A percentile compares a stretch with the other conserved stretches of the same genome.
Conservation (phyloP, 805 yeast genomes). For the Debaryomyces prosopidis region DNA sequence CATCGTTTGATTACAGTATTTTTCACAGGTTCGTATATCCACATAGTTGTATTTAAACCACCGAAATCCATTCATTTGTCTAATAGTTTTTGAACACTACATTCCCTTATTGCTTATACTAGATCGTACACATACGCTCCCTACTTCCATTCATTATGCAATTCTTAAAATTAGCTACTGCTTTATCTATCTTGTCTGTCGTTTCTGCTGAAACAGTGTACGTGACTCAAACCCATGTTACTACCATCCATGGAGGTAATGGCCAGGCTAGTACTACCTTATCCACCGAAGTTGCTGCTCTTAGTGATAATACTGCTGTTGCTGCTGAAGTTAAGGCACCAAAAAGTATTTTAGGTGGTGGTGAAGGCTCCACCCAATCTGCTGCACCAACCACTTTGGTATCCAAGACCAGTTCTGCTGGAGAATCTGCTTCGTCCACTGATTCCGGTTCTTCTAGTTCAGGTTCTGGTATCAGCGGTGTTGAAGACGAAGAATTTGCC, state of each 20-base stretch:
- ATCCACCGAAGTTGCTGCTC: slow-evolving; percentile 3
- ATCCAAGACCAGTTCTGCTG: slow-evolving; percentile 12
- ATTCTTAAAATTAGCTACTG: slow-evolving; percentile 19
- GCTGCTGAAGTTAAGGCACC: slow-evolving; percentile 4
- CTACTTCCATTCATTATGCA: slow-evolving; percentile 16
- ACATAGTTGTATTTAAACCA: not conserved
- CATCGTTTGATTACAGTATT: not conserved
- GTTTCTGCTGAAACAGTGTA: slow-evolving; percentile 23
- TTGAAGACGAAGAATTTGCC: slow-evolving; percentile 35
- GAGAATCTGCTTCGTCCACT: slow-evolving; percentile 6
- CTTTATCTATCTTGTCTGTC: slow-evolving; percentile 17
- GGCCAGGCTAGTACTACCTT: slow-evolving; percentile 6
- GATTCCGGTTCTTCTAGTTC: slow-evolving; percentile 7
- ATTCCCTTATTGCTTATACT: slow-evolving; percentile 5
- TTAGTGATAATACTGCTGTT: not conserved
- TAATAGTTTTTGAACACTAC: slow-evolving; percentile 3
- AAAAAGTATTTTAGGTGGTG: not conserved
- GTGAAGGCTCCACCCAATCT: slow-evolving; percentile 14
- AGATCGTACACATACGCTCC: not conserved
- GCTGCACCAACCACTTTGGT: slow-evolving; percentile 16
- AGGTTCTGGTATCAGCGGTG: slow-evolving; percentile 15
- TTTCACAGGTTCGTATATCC: not conserved
- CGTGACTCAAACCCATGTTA: slow-evolving; percentile 27
- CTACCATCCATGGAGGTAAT: slow-evolving; percentile 23
- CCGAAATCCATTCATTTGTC: not conserved